Conservation (phyloP, 257 asterid genomes). For the Oldenlandia corymbosa region DNA sequence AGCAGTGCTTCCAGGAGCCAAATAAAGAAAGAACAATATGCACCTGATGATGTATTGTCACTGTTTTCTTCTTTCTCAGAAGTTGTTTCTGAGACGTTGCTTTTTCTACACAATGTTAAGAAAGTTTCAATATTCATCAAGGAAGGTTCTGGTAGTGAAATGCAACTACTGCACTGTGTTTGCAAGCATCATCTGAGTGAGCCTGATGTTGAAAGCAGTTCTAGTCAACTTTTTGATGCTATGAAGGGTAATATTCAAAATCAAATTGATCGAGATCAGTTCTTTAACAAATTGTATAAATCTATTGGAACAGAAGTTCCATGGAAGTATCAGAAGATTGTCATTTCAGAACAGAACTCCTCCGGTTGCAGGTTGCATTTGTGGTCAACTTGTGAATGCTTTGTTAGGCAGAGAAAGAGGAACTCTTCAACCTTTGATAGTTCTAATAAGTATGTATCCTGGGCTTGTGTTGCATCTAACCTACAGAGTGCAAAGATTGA, state of each 20-base stretch:
- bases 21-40: conserved; percentile 73
- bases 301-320: conserved; percentile 48
- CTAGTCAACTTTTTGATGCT: conserved; percentile 58
- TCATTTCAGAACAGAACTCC: conserved; percentile 64
- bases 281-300: conserved; percentile 60
- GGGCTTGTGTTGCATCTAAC: conserved; percentile 90
- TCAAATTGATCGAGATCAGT: conserved; percentile 53
- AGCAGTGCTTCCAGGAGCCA: conserved; percentile 86
- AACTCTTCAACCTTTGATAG: conserved; percentile 42
- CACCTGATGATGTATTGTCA: conserved; percentile 76
- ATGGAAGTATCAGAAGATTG: conserved; percentile 85
- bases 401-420: conserved; percentile 46
- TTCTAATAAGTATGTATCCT: conserved; percentile 61
- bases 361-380: conserved; percentile 52
- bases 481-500: conserved; percentile 44
- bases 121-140: conserved; percentile 73
- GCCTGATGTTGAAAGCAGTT: conserved; percentile 53
- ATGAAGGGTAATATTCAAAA: conserved; percentile 56
- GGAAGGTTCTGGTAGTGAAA: conserved; percentile 71
- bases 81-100: conserved; percentile 73
- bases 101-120: conserved; percentile 76
- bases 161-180: conserved; percentile 82
- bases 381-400: conserved; percentile 86
- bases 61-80: conserved; percentile 78
- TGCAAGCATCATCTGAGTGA: conserved; percentile 53